Evolutionary conservation across 306 rosid species (phyloP), one percentile per base, ranked within the genome.

Genomic region (Begonia fuchsioides): DNA sequence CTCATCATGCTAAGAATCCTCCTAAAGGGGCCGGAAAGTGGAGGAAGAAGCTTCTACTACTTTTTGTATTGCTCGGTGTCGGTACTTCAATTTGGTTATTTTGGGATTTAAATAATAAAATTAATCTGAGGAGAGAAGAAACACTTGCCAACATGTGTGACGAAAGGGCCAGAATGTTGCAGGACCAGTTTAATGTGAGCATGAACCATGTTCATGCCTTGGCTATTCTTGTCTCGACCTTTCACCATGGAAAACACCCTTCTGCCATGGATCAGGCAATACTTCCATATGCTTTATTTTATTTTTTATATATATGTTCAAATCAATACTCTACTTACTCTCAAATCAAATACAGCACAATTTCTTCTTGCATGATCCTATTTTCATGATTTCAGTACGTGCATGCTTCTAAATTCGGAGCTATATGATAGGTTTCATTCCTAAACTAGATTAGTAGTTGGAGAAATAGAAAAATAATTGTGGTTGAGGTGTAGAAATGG

Each of bases 131-230:
- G 77, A 81, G 94, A 62, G 73, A 66, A 63, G 87, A 78, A 65
- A 79, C 85, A 65, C 97, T 90, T 41, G 15, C 87, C 58, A 90
- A 67, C 68, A 88, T 90, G 97, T 90, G 97, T 57, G 97, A 90
- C 44, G 97, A 90, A 69, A 79, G 97, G 52, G 95, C 98, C 44
- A 73, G 95, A 45, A 84, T 90, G 98, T 66, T 90, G 70, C 95
- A 90, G 66, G 98, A 90, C 64, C 98, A 90, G 56, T 90, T 90
- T 59, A 90, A 90, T 15, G 94, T 90, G 61, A 90, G 98, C 79
- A 57, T 79, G 83, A 90, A 85, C 57, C 98, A 90, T 61, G 97
- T 84, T 62, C 95, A 90, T 38, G 94, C 97, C 50, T 59, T 90
- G 50, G 97, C 97, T 59, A 67, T 81, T 68, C 97, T 90, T 12